Evolutionary conservation across 805 yeast species (phyloP).

Genomic region (Saccharomycopsis lassenensis): DNA sequence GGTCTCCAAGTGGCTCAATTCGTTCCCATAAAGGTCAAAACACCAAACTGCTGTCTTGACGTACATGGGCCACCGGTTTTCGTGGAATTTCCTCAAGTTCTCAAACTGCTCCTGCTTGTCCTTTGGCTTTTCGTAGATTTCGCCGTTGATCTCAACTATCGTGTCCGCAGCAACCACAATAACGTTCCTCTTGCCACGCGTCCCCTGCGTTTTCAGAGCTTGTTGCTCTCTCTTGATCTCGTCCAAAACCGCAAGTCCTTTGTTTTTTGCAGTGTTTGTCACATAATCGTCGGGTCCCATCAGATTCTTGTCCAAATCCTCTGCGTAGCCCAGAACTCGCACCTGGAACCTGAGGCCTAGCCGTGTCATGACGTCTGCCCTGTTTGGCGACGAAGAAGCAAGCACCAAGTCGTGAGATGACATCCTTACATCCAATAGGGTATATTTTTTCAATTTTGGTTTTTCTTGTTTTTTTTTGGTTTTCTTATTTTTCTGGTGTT

Average conservation of each 20-base stretch:
- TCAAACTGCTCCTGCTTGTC: constrained; percentile 37
- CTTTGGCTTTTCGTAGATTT: constrained; percentile 75
- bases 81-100: constrained; percentile 38
- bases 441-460: no score
- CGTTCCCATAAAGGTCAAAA: constrained; percentile 8
- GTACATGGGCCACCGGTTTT: constrained; percentile 19
- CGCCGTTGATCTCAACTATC: constrained; percentile 46
- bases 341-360: constrained; percentile 1
- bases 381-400: no score
- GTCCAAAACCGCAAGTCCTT: constrained; percentile 51
- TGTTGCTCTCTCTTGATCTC: constrained; percentile 23
- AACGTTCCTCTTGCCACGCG: not conserved
- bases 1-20: constrained; percentile 27
- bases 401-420: no score
- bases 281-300: constrained; percentile 39
- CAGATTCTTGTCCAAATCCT: constrained; percentile 50
- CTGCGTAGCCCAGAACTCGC: constrained; percentile 59
- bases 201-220: not conserved
- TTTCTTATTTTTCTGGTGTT: no score
- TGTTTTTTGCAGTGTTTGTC: constrained; percentile 52
- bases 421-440: no score
- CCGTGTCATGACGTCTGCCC: not conserved
- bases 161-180: constrained; percentile 68
- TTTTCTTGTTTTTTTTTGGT: no score
- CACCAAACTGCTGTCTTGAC: constrained; percentile 16